phyloP scores from a whole-genome alignment of 2,329 filamentous ascomycete species.

The Pseudogymnoascus sp. region DNA sequence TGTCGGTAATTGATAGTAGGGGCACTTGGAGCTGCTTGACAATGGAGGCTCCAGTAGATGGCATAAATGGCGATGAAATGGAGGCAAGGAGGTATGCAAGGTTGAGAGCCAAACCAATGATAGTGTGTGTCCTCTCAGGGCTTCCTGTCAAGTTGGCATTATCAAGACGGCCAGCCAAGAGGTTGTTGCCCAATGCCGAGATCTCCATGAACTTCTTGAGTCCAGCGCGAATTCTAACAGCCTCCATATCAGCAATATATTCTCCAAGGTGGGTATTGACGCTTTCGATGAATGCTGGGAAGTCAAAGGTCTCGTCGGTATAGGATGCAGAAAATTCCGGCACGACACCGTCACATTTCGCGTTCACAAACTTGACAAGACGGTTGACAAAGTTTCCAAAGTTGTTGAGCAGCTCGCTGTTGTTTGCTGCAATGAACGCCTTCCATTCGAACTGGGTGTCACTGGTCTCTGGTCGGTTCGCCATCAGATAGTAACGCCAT shows the following conservation, averaged over 20 bases:
- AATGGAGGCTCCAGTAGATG: conserved; percentile 68
- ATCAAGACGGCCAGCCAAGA: conserved; percentile 43
- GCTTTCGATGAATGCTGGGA: conserved; percentile 40
- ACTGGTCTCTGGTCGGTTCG: conserved; percentile 74
- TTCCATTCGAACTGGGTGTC: conserved; percentile 90
- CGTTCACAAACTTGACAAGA: conserved; percentile 68
- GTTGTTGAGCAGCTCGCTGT: conserved; percentile 76
- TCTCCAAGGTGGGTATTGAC: conserved; percentile 60
- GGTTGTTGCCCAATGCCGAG: conserved; percentile 55
- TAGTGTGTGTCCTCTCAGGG: conserved; percentile 33
- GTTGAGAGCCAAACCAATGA: conserved; percentile 73
- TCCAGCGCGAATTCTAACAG: conserved; percentile 62
- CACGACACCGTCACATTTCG: conserved; percentile 65
- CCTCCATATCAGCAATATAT: conserved; percentile 64
- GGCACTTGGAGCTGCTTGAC: conserved; percentile 64
- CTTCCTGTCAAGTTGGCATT: conserved; percentile 34
- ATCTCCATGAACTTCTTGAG: conserved; percentile 61
- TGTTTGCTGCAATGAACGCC: conserved; percentile 76
- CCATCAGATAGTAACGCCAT: conserved; percentile 89
- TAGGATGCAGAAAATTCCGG: conserved; percentile 54
- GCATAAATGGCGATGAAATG: conserved; percentile 78
- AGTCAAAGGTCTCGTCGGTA: conserved; percentile 47
- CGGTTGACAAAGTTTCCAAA: conserved; percentile 69
- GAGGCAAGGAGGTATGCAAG: conserved; percentile 75
- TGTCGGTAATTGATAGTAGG: conserved; percentile 55